These are phyloP conservation scores for Purshia tridentata DNA, from an alignment of 306 rosid species.

Conservation along the genomic window DNA sequence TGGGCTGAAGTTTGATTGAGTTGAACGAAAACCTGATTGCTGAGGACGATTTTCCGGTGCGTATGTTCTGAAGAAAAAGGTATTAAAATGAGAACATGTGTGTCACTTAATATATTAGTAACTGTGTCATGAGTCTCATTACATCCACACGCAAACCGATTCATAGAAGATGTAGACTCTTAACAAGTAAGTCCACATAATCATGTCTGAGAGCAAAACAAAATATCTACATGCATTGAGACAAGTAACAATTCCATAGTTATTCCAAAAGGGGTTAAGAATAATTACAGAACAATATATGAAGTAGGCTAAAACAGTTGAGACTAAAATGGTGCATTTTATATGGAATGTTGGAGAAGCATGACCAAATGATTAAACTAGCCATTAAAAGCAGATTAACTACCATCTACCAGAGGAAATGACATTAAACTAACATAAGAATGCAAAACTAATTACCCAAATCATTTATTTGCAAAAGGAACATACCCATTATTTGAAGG, in stretches of 20 bases:
- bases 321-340: background rate
- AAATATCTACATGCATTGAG: background rate
- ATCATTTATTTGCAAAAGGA: background rate
- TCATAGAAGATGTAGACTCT: background rate
- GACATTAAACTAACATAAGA: background rate
- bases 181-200: background rate
- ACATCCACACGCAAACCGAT: background rate
- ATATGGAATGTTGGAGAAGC: background rate
- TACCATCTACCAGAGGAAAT: background rate
- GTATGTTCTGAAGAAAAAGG: conserved; percentile 24
- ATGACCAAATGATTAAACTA: background rate
- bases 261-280: background rate
- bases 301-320: background rate
- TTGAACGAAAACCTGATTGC: conserved; percentile 32
- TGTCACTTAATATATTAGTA: background rate
- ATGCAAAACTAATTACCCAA: background rate
- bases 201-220: background rate
- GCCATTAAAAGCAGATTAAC: background rate
- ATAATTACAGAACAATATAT: background rate
- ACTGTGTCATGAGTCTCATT: background rate
- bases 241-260: background rate
- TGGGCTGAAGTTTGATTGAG: conserved; percentile 28
- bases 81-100: conserved; percentile 9
- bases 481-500: conserved; percentile 55
- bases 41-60: conserved; percentile 22